Evolutionary conservation across 805 yeast species (phyloP), one percentile per base, ranked within the genome.

Genomic region (Pichia californica): DNA sequence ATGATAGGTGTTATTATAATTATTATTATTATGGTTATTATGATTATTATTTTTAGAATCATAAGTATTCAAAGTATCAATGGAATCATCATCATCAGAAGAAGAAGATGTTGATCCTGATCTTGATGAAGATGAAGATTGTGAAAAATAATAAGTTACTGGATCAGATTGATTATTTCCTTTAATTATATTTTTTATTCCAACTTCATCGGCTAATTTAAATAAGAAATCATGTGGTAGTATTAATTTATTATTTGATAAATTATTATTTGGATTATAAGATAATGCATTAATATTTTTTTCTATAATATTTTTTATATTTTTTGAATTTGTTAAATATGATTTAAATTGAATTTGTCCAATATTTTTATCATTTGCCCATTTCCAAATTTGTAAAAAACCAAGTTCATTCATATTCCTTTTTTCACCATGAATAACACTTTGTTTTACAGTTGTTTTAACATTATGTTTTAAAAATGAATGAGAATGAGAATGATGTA

Each of bases 311-410:
- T 37, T 37, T 11, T 29, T 25, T 2, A 41, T 20, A 20, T 41
- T 32, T 20, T 33, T 41, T 1, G 45, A 41, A 33, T 45, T 45
- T 13, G 38, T 4, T 18, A 45, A 26, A 26, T 45, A 45, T 4
- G 38, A 37, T 16, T 20, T 30, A 5, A 41, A 4, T 27, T 45
- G 44, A 5, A 45, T 9, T 21, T 45, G 48, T 4, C 42, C 41
- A 8, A 45, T 15, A 7, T 26, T 19, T 1, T 14, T 5, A 6
- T 13, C 5, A 23, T 41, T 45, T 11, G 34, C 23, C 38, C 37
- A 41, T 14, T 41, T 26, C 48, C 48, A 45, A 25, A 45, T 41
- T 28, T 37, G 15, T 5, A 41, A 11, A 30, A 45, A 31, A 19
- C 41, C 48, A 6, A 13, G 4, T 25, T 45, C 45, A 16, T 19